Base-by-base conservation (phyloP, 2,329 filamentous ascomycete genomes). In the Tolypocladium tundrense region DNA sequence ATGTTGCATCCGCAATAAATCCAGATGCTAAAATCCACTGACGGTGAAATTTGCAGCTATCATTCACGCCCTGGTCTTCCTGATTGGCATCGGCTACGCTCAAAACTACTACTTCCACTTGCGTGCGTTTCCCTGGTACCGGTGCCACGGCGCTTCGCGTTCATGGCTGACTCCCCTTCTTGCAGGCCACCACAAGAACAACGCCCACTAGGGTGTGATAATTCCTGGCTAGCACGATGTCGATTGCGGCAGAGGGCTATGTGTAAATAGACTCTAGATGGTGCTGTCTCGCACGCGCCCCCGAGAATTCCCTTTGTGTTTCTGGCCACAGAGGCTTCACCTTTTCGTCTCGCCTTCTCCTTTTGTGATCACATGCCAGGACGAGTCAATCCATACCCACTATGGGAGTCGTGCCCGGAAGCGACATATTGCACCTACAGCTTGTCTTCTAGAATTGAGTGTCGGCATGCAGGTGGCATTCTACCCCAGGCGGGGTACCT, bases 51-150 rank as follows among this genome's bases (percentile, higher is more conserved):
- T 21, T 57, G 60, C 54, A 99, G 94, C 94, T 64, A 84, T 99
- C 71, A 81, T 96, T 69, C 94, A 99, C 77, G 82, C 86, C 68
- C 88, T 99, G 69, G 86, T 83, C 67, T 80, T 85, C 72, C 79
- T 99, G 62, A 78, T 96, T 65, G 77, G 85, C 65, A 73, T 97
- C 67, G 93, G 94, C 70, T 99, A 99, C 78, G 89, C 88, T 69
- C 91, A 97, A 80, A 92, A 96, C 81, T 99, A 99, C 87, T 97
- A 99, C 85, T 97, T 96, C 90, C 95, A 99, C 80, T 84, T 99
- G 71, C 91, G 94, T 99, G 87, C 77, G 90, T 86, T 57, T 58
- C 24, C 63, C 64, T 41, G 5, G 35, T 35, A 19, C 40, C 31
- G 27, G n/a, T 19, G 42, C 21, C 9, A 14, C 14, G 19, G 11